Evolutionary conservation across 257 asterid species (phyloP).

Genomic region (Paraleonurus japonicus): DNA sequence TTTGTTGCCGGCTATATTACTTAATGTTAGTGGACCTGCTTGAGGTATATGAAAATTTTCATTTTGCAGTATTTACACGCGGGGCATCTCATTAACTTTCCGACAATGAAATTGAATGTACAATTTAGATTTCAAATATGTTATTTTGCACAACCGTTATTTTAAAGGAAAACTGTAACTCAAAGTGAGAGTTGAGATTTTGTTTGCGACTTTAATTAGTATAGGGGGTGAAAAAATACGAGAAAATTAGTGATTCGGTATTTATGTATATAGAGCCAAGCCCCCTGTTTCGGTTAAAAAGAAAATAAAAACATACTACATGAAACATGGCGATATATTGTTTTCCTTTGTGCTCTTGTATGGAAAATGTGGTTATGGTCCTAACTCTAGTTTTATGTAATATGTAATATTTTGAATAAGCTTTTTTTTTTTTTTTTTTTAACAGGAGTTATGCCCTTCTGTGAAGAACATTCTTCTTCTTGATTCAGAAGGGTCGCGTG

Average conservation of each 20-base stretch:
- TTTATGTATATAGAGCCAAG: neutral
- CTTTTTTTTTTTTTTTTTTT: conserved; percentile 25
- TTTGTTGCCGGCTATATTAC: too few species aligned
- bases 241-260: neutral
- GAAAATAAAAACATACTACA: neutral
- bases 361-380: neutral
- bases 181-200: neutral
- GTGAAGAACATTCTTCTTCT: conserved; percentile 73
- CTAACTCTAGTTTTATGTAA: neutral
- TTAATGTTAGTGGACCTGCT: neutral
- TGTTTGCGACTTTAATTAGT: neutral
- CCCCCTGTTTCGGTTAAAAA: neutral
- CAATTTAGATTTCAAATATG: neutral
- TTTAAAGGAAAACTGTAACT: neutral
- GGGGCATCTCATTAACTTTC: neutral
- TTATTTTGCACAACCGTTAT: neutral
- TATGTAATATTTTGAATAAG: conserved; percentile 1
- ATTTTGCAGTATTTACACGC: neutral
- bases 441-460: conserved; percentile 64
- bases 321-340: neutral
- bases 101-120: neutral
- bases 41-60: neutral
- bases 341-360: neutral
- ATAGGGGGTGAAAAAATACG: neutral
- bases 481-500: conserved; percentile 79